phyloP scores from a whole-genome alignment of 768 basidiomycete genomes.

The Mycena sanguinolenta region DNA sequence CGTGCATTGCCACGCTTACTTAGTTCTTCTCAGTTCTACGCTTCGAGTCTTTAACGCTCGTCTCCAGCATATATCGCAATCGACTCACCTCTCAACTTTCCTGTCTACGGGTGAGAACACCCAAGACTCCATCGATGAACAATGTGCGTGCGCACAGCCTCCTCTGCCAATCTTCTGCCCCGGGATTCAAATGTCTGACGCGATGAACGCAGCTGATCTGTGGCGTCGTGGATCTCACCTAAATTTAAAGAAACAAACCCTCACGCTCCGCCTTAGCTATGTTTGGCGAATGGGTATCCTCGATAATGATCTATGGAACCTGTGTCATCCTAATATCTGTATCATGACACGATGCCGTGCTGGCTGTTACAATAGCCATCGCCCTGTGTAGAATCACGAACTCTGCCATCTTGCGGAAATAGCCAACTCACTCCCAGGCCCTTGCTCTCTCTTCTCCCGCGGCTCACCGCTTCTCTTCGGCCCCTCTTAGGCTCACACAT shows the following conservation, averaged over 20 bases:
- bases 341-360: not conserved
- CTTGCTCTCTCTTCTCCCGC: not conserved
- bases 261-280: not conserved
- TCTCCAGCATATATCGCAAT: not conserved
- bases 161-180: too few relatives aligned
- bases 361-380: too few relatives aligned
- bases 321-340: not conserved
- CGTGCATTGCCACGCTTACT: too few relatives aligned
- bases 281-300: not conserved
- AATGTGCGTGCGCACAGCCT: not conserved
- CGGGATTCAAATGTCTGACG: not conserved
- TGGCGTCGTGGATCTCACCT: not conserved
- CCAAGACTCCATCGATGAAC: not conserved
- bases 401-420: not conserved
- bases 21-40: too few relatives aligned
- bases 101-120: not conserved
- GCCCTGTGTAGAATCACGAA: not conserved
- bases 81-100: not conserved
- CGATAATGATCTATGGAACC: not conserved
- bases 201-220: not conserved
- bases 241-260: not conserved
- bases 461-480: slow-evolving; percentile 18
- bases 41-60: not conserved
- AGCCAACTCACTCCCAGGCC: not conserved
- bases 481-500: slow-evolving; percentile 20